These are phyloP conservation scores for Pecoramyces ruminantium DNA, from an alignment of 192 early-diverging fungal genomes.

Conservation along the genomic window DNA sequence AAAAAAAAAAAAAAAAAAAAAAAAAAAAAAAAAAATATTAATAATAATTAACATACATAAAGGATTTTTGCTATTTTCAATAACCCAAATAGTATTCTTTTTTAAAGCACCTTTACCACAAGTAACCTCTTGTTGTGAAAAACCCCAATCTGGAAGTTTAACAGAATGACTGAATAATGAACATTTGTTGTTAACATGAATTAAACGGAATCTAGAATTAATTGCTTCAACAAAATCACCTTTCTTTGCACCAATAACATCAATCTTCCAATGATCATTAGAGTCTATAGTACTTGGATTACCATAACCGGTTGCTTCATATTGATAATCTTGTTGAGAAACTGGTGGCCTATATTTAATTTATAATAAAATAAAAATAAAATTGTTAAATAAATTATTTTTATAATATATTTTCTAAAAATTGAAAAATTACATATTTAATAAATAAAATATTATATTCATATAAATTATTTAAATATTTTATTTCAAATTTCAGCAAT, in stretches of 20 bases:
- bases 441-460: neutral
- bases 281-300: constrained; percentile 48
- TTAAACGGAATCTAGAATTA: constrained; percentile 5
- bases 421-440: neutral
- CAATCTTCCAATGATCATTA: constrained; percentile 82
- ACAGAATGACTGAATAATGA: neutral
- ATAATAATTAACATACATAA: neutral
- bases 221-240: constrained; percentile 31
- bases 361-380: no score
- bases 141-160: neutral
- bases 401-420: neutral
- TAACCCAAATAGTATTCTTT: constrained; percentile 34
- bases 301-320: neutral
- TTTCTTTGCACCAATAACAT: constrained; percentile 30
- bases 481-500: no score
- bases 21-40: neutral
- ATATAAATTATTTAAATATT: no score
- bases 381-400: no score
- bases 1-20: no score
- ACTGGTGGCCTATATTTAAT: neutral
- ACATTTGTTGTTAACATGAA: neutral
- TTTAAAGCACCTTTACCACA: constrained; percentile 47
- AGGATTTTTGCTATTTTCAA: constrained; percentile 23
- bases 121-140: neutral
- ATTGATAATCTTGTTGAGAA: neutral